Percentiles rank a stretch among this genome's conserved stretches.
Conservation (phyloP, 2,329 filamentous ascomycete genomes). For the Xylaria sp. region DNA sequence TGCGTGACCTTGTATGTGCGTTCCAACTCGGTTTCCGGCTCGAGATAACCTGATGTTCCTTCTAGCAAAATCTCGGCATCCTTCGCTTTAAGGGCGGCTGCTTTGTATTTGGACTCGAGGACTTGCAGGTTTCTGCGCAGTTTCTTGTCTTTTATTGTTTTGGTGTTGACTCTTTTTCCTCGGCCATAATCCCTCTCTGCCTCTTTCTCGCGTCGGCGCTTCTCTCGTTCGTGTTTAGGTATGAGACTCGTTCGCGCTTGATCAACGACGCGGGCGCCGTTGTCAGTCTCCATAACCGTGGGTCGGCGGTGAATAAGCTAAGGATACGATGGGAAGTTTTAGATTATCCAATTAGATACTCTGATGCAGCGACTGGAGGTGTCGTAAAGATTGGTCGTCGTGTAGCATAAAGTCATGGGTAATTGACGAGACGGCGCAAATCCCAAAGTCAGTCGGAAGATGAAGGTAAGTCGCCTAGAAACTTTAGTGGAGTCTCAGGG, state of each 20-base stretch:
- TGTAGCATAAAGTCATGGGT: neutral
- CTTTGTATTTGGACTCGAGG: constrained; percentile 84
- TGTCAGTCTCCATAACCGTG: constrained; percentile 50
- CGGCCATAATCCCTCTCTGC: constrained; percentile 85
- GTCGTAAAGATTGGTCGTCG: neutral
- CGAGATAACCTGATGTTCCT: constrained; percentile 84
- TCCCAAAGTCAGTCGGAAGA: too few relatives aligned
- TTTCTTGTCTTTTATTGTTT: constrained; percentile 87
- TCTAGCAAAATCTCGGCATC: constrained; percentile 96
- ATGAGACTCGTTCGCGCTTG: constrained; percentile 62
- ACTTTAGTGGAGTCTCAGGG: constrained; percentile 37
- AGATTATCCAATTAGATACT: too few relatives aligned
- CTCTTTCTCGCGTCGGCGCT: constrained; percentile 63
- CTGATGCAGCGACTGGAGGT: neutral
- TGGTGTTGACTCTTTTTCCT: constrained; percentile 77
- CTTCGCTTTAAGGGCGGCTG: constrained; percentile 84
- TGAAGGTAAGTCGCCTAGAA: too few relatives aligned
- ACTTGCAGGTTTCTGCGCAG: constrained; percentile 80
- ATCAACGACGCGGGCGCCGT: constrained; percentile 64
- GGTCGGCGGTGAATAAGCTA: neutral
- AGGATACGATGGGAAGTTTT: neutral
- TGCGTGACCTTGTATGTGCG: constrained; percentile 93
- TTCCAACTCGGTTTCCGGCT: constrained; percentile 89
- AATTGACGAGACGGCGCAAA: constrained; percentile 25
- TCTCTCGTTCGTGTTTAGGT: constrained; percentile 62